Conservation (phyloP, 2,329 filamentous ascomycete species). For the Cordyceps pruinosa region DNA sequence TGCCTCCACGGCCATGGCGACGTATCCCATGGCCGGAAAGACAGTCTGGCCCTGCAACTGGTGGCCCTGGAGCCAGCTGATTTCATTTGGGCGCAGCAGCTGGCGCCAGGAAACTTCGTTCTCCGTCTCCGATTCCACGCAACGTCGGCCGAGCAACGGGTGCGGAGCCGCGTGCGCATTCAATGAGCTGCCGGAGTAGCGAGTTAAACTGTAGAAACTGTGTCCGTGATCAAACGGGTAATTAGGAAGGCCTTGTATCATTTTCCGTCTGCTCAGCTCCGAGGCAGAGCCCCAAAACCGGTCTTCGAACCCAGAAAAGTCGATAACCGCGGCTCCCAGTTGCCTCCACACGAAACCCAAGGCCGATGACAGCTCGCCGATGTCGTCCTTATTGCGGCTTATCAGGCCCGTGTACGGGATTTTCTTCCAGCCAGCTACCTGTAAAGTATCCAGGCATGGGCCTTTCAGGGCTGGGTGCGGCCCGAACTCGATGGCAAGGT, state of each 20-base stretch:
- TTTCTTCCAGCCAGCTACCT: not conserved
- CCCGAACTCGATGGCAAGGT: conserved; percentile 13
- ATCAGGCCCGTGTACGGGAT: not conserved
- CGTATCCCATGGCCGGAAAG: conserved; percentile 30
- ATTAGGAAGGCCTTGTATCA: not conserved
- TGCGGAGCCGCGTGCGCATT: not conserved
- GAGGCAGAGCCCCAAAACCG: not conserved
- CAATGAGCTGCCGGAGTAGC: not conserved
- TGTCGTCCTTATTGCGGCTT: not conserved
- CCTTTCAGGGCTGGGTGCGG: conserved; percentile 27
- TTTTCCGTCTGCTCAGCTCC: no score
- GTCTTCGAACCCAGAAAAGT: not conserved
- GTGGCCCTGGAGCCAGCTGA: conserved; percentile 36
- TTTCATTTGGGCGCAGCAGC: conserved; percentile 14
- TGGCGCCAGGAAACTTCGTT: conserved; percentile 16
- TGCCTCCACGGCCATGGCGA: conserved; percentile 28
- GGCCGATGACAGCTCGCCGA: conserved; percentile 16
- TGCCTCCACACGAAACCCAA: conserved; percentile 10
- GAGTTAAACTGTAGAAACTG: not conserved
- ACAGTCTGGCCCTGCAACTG: conserved; percentile 35
- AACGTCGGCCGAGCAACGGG: not conserved
- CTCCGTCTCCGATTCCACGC: not conserved
- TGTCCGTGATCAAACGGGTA: not conserved
- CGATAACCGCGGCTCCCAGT: not conserved
- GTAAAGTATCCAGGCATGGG: conserved; percentile 25